Evolutionary conservation across 306 rosid genomes (phyloP).

Genomic region (Cucumis cinereus): DNA sequence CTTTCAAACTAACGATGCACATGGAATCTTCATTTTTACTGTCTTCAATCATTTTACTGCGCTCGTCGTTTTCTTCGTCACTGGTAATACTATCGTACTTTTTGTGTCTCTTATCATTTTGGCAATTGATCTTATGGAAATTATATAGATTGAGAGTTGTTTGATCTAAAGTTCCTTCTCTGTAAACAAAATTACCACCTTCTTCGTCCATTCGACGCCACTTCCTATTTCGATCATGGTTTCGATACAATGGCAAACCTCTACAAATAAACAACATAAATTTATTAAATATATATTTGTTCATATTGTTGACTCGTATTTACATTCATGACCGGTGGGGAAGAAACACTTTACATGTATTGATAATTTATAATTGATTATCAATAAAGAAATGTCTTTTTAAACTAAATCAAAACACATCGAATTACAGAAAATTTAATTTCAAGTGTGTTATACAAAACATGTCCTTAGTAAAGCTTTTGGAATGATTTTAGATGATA

Average conservation of each 20-base stretch:
- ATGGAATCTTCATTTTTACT: conserved; percentile 3
- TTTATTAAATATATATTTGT: neutral
- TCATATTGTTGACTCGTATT: neutral
- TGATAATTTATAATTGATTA: neutral
- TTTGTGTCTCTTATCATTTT: neutral
- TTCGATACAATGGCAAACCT: conserved; percentile 34
- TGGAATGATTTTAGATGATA: too few species aligned
- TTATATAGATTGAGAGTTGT: conserved; percentile 18
- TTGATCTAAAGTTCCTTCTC: conserved; percentile 45
- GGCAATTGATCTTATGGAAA: conserved; percentile 5
- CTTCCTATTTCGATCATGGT: conserved; percentile 26
- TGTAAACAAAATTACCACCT: conserved; percentile 26
- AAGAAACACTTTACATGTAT: neutral
- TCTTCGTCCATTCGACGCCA: conserved; percentile 39
- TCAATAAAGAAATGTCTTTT: too few species aligned
- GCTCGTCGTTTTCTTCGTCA: neutral
- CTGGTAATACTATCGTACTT: neutral
- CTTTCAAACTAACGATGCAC: conserved; percentile 32
- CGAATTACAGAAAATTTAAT: too few species aligned
- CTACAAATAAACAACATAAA: conserved; percentile 4
- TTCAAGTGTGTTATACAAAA: too few species aligned
- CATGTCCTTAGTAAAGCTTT: too few species aligned
- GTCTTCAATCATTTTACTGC: neutral
- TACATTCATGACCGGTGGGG: neutral
- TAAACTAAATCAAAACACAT: too few species aligned